Percentiles rank a stretch among this genome's conserved stretches.
These are phyloP conservation scores for Graphilbum ipis-grandicollis DNA, from an alignment of 2,329 filamentous ascomycete species.

Conservation along the genomic window DNA sequence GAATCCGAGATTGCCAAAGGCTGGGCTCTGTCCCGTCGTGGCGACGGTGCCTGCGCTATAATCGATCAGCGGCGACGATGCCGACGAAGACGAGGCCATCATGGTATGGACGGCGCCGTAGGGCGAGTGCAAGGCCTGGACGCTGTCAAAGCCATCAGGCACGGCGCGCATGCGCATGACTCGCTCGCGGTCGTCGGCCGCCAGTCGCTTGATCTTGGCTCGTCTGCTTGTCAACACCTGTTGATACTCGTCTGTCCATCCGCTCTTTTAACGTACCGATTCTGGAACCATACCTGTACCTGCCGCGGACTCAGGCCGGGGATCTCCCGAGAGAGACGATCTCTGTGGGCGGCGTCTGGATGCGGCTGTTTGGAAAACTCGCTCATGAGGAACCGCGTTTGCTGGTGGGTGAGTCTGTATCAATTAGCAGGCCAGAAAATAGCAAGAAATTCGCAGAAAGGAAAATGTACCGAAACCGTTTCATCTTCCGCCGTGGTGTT, in stretches of 20 bases:
- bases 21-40: conserved; percentile 49
- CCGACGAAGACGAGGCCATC: background rate
- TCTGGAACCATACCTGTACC: conserved; percentile 98
- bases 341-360: conserved; percentile 78
- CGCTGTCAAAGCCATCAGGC: conserved; percentile 53
- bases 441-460: background rate
- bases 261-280: conserved; percentile 43
- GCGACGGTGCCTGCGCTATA: too few relatives aligned
- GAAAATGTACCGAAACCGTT: conserved; percentile 51
- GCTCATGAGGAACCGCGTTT: conserved; percentile 95
- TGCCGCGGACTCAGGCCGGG: conserved; percentile 81
- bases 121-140: conserved; percentile 50
- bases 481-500: conserved; percentile 59
- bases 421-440: background rate
- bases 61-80: too few relatives aligned
- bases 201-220: conserved; percentile 55
- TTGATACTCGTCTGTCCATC: background rate
- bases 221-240: conserved; percentile 26
- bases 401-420: conserved; percentile 72
- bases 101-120: conserved; percentile 43
- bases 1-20: conserved; percentile 50
- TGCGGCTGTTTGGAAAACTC: conserved; percentile 92
- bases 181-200: conserved; percentile 50
- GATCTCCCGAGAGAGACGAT: conserved; percentile 75
- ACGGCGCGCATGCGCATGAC: conserved; percentile 59